phyloP scores from a whole-genome alignment of 495 filamentous ascomycete species.

The Hyaloscypha bicolor region DNA sequence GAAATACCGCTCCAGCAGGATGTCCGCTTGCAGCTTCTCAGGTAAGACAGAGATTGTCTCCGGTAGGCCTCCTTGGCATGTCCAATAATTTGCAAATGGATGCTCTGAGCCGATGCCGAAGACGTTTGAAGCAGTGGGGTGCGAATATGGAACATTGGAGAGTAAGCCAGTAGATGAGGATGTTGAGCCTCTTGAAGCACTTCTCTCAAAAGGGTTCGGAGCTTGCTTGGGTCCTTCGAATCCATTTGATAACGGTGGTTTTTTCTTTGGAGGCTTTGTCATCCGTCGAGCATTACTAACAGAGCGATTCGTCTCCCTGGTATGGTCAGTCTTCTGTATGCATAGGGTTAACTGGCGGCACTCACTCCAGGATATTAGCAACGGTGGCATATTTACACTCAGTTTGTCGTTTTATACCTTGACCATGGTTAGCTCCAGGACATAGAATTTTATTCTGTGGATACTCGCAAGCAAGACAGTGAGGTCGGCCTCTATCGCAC shows the following conservation, averaged over 20 bases:
- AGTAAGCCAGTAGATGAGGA: conserved; percentile 54
- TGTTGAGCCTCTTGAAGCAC: conserved; percentile 24
- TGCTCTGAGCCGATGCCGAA: conserved; percentile 70
- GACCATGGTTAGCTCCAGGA: background rate
- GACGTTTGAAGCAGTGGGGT: conserved; percentile 63
- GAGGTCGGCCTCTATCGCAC: conserved; percentile 59
- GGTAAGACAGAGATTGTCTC: conserved; percentile 73
- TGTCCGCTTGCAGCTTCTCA: conserved; percentile 70
- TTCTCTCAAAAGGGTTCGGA: conserved; percentile 24
- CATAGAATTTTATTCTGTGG: background rate
- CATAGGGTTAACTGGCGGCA: conserved; percentile 15
- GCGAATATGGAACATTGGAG: conserved; percentile 67
- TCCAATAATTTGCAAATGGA: conserved; percentile 78
- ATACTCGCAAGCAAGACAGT: conserved; percentile 66
- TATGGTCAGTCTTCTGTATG: conserved; percentile 4
- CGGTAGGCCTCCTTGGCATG: conserved; percentile 66
- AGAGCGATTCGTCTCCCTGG: conserved; percentile 50
- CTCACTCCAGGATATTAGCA: conserved; percentile 69
- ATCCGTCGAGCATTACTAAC: conserved; percentile 55
- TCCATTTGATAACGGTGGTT: conserved; percentile 28
- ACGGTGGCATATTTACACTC: conserved; percentile 69
- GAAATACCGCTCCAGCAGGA: conserved; percentile 68
- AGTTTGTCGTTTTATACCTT: conserved; percentile 67
- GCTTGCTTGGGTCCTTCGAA: conserved; percentile 25
- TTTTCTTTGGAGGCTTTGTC: conserved; percentile 58